Percentiles rank a stretch among this genome's conserved stretches.
phyloP scores from a whole-genome alignment of 2,329 filamentous ascomycete genomes.

The Didymella keratinophila region DNA sequence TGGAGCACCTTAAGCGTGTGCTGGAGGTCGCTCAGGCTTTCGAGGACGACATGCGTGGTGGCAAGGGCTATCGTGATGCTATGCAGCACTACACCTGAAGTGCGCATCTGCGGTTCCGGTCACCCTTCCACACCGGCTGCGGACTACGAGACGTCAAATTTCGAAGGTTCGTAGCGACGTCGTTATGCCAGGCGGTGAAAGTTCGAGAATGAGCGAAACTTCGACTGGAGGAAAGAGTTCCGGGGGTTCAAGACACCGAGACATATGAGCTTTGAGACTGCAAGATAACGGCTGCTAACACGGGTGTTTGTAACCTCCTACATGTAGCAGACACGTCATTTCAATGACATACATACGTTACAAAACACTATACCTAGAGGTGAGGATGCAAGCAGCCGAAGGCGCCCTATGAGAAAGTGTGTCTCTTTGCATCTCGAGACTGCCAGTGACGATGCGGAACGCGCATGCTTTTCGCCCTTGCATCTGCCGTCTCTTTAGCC shows the following conservation, averaged over 20 bases:
- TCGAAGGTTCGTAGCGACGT: too few species aligned
- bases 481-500: background rate
- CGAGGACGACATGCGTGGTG: slow-evolving; percentile 82
- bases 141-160: background rate
- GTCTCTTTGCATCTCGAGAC: background rate
- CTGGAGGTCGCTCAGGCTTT: slow-evolving; percentile 86
- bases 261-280: background rate
- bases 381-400: background rate
- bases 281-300: background rate
- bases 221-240: background rate
- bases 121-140: background rate
- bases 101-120: background rate
- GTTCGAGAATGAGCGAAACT: background rate
- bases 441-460: background rate
- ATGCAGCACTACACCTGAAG: slow-evolving; percentile 77
- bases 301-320: background rate
- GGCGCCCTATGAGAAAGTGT: background rate
- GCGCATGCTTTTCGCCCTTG: background rate
- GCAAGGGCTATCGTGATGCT: slow-evolving; percentile 79
- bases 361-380: too few species aligned
- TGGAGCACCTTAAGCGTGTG: slow-evolving; percentile 82
- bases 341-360: background rate
- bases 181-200: background rate
- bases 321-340: background rate
- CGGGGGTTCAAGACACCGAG: background rate